phyloP scores from a whole-genome alignment of 305 asterid genomes.

The Stenogyne calaminthoides region DNA sequence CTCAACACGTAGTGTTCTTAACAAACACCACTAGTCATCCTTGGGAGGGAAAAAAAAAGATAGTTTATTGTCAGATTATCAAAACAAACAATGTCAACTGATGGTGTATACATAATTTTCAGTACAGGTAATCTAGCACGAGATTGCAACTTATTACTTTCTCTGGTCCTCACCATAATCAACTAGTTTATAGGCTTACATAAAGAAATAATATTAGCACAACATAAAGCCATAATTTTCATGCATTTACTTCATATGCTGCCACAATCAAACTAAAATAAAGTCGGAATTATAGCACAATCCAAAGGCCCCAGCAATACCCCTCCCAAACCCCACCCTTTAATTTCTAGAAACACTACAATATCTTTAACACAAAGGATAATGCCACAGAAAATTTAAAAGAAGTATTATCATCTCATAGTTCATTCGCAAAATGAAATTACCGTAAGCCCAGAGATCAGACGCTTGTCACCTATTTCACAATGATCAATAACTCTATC shows the following conservation, averaged over 20 bases:
- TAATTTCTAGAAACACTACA: neutral
- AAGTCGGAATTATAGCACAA: neutral
- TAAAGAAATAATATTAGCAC: neutral
- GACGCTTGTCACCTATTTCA: conserved; percentile 77
- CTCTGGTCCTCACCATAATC: neutral
- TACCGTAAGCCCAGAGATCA: conserved; percentile 78
- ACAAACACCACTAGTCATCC: neutral
- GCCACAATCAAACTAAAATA: neutral
- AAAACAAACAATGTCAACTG: too few relatives aligned
- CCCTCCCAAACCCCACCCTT: neutral
- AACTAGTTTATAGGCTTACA: too few relatives aligned
- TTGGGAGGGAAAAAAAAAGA: too few relatives aligned
- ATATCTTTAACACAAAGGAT: neutral
- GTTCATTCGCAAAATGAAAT: conserved; percentile 24
- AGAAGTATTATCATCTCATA: neutral
- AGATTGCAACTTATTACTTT: neutral
- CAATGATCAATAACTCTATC: conserved; percentile 89
- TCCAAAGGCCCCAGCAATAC: neutral
- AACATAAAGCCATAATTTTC: neutral
- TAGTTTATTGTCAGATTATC: too few relatives aligned
- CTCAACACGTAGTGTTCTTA: neutral
- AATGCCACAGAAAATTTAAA: neutral
- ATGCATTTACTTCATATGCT: neutral
- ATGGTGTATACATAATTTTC: too few relatives aligned
- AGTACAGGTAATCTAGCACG: too few relatives aligned